Percentiles rank a stretch among this genome's conserved stretches.
These are phyloP conservation scores for Ceratocystis alfenasii DNA, from an alignment of 2,329 filamentous ascomycete species.

Conservation along the genomic window DNA sequence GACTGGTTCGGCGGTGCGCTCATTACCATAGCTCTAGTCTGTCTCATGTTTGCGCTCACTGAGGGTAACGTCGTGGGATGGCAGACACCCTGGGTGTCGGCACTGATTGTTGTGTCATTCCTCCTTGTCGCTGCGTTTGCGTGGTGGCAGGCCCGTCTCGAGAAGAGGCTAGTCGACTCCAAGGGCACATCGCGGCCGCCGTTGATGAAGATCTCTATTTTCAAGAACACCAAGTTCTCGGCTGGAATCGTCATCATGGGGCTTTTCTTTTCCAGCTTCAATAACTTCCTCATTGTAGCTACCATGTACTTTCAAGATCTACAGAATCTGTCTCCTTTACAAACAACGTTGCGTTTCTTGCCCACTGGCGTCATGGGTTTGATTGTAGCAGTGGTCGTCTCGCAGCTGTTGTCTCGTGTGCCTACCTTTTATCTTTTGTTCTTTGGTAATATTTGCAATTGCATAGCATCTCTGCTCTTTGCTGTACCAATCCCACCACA, in stretches of 20 bases:
- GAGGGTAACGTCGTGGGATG: conserved; percentile 60
- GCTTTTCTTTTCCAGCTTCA: conserved; percentile 56
- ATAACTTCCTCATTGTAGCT: conserved; percentile 54
- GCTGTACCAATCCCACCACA: conserved; percentile 48
- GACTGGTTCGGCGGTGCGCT: conserved; percentile 57
- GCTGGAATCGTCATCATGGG: conserved; percentile 54
- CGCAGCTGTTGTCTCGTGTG: conserved; percentile 44
- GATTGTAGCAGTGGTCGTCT: conserved; percentile 44
- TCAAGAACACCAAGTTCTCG: conserved; percentile 46
- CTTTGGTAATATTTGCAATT: conserved; percentile 45
- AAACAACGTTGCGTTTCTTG: conserved; percentile 57
- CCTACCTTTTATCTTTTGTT: conserved; percentile 47
- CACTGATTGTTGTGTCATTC: conserved; percentile 46
- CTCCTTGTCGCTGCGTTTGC: conserved; percentile 45
- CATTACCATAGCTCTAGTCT: conserved; percentile 49
- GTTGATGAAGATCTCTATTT: conserved; percentile 51
- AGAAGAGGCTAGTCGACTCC: conserved; percentile 32
- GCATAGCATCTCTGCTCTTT: conserved; percentile 47
- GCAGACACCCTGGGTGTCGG: conserved; percentile 49
- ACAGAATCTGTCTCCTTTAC: conserved; percentile 47
- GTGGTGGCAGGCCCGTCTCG: conserved; percentile 49
- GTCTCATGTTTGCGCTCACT: conserved; percentile 54
- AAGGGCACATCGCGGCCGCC: conserved; percentile 25
- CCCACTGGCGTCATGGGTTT: conserved; percentile 51
- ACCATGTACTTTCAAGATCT: conserved; percentile 62